Percentiles rank a stretch among this genome's conserved stretches.
phyloP scores from a whole-genome alignment of 345 rosid species.

The Eucalyptus microcorys region DNA sequence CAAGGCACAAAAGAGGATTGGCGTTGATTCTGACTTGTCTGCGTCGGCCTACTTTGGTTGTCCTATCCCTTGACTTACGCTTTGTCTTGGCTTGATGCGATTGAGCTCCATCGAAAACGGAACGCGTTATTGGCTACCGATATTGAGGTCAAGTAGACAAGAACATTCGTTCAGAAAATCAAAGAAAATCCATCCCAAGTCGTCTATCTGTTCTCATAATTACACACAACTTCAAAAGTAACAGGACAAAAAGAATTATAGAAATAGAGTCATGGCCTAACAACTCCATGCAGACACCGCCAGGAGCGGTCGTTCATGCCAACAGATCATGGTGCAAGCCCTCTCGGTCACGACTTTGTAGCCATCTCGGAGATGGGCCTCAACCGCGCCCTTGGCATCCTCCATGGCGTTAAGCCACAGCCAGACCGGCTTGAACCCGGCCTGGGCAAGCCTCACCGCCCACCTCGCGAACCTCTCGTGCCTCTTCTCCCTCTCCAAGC shows the following conservation, averaged over 20 bases:
- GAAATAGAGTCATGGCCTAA: neutral
- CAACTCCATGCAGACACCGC: conserved; percentile 45
- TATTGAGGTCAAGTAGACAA: neutral
- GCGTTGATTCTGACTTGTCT: neutral
- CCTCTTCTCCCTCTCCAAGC: conserved; percentile 35
- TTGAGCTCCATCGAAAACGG: neutral
- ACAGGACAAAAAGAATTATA: neutral
- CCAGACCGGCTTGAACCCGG: conserved; percentile 26
- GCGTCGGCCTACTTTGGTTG: neutral
- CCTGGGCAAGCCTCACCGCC: conserved; percentile 19
- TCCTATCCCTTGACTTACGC: neutral
- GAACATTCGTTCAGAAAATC: neutral
- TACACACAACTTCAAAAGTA: neutral
- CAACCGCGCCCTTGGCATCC: conserved; percentile 15
- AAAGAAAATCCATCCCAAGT: neutral
- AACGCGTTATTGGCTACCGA: neutral
- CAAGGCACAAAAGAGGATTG: neutral
- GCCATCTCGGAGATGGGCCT: conserved; percentile 18
- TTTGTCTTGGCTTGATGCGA: neutral
- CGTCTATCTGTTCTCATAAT: neutral
- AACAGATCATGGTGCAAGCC: conserved; percentile 34
- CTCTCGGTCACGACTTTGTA: conserved; percentile 23
- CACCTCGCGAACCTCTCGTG: conserved; percentile 32
- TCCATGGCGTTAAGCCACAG: conserved; percentile 12
- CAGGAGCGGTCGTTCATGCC: conserved; percentile 46